phyloP scores from a whole-genome alignment of 179 eudicot species.

The Beta lomatogona region DNA sequence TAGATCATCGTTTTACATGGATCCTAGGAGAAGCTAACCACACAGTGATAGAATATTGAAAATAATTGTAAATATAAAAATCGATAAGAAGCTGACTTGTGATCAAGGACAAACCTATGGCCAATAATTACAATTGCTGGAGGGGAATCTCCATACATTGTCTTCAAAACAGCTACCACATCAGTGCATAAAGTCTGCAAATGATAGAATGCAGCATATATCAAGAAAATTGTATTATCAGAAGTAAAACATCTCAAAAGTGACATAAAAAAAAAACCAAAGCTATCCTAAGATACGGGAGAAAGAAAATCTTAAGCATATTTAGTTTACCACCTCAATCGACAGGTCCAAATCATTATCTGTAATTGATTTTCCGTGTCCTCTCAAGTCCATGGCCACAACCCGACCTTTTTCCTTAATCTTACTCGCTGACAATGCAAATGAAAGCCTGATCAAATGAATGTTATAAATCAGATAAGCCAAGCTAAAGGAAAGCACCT shows the following conservation, averaged over 20 bases:
- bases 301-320: neutral
- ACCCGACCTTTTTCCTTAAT: slow-evolving; percentile 86
- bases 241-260: neutral
- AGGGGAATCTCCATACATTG: slow-evolving; percentile 86
- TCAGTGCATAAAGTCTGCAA: slow-evolving; percentile 79
- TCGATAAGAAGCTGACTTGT: neutral
- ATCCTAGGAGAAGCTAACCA: neutral
- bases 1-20: neutral
- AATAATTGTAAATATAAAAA: neutral
- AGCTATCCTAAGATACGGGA: neutral
- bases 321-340: slow-evolving; percentile 70
- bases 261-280: neutral
- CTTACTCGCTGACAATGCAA: slow-evolving; percentile 77
- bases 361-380: slow-evolving; percentile 88
- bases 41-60: neutral
- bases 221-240: neutral
- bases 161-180: slow-evolving; percentile 79
- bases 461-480: slow-evolving; percentile 31
- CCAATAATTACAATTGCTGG: slow-evolving; percentile 94
- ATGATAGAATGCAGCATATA: slow-evolving; percentile 17
- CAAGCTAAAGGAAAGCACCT: slow-evolving; percentile 2
- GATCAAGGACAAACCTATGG: slow-evolving; percentile 62
- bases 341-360: slow-evolving; percentile 87
- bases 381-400: slow-evolving; percentile 93
- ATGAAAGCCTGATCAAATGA: slow-evolving; percentile 76